Percentiles rank a stretch among this genome's conserved stretches.
These are phyloP conservation scores for Fusarium acutatum DNA, from an alignment of 2,329 filamentous ascomycete genomes.

Conservation along the genomic window DNA sequence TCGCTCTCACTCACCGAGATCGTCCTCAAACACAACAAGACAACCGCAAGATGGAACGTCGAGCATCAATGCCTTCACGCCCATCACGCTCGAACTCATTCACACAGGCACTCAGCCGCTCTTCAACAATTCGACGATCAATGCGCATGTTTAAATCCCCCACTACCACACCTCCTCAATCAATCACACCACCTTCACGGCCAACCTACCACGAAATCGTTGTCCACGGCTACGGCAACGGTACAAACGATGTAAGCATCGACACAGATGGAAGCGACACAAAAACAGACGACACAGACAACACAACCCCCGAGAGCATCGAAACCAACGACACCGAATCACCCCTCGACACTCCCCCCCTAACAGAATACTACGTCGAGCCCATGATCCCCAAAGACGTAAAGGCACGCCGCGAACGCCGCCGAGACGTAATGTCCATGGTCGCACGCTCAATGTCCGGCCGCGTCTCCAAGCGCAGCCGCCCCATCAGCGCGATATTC, in stretches of 20 bases:
- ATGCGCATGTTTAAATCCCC: constrained; percentile 44
- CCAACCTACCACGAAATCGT: constrained; percentile 59
- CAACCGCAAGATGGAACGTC: constrained; percentile 24
- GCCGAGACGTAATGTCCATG: constrained; percentile 42
- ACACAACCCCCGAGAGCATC: constrained; percentile 38
- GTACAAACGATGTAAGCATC: constrained; percentile 52
- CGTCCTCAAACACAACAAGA: constrained; percentile 6
- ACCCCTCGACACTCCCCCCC: constrained; percentile 29
- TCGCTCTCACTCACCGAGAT: constrained; percentile 53
- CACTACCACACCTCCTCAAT: constrained; percentile 24
- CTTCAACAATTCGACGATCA: constrained; percentile 47
- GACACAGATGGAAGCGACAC: constrained; percentile 33
- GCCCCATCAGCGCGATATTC: constrained; percentile 43
- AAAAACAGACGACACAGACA: constrained; percentile 26
- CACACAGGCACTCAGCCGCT: constrained; percentile 43
- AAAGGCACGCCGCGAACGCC: constrained; percentile 41
- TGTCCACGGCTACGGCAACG: constrained; percentile 63
- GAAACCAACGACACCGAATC: constrained; percentile 41
- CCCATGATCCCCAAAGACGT: constrained; percentile 19
- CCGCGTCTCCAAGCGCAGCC: constrained; percentile 35
- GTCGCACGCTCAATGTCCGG: constrained; percentile 39
- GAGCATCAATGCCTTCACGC: constrained; percentile 28
- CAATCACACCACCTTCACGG: constrained; percentile 19
- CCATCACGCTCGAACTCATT: constrained; percentile 45
- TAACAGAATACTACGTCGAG: constrained; percentile 30